These are phyloP conservation scores for Boletus bicolor DNA, from an alignment of 768 basidiomycete species.

Conservation along the genomic window DNA sequence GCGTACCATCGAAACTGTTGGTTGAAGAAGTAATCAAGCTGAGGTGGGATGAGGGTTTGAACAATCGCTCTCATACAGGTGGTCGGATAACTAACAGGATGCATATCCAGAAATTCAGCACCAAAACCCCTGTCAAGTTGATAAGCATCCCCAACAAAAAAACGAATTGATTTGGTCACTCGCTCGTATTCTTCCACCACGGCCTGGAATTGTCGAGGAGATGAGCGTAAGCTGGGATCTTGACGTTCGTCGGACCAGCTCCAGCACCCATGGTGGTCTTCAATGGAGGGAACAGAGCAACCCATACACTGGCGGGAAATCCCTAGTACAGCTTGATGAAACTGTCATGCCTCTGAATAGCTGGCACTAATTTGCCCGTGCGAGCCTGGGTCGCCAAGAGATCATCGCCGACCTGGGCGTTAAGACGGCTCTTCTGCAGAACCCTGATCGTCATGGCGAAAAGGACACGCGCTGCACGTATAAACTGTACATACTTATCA, in stretches of 20 bases:
- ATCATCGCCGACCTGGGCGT: neutral
- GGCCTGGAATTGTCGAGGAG: neutral
- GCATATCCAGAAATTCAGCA: constrained; percentile 3
- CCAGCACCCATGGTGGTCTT: neutral
- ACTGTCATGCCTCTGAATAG: neutral
- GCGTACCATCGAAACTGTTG: constrained; percentile 3
- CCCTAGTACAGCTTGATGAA: neutral
- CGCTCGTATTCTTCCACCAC: neutral
- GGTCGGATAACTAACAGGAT: neutral
- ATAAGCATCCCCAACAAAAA: neutral
- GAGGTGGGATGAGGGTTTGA: neutral
- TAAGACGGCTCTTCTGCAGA: neutral
- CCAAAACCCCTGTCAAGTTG: neutral
- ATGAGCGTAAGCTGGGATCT: neutral
- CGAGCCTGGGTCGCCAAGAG: neutral
- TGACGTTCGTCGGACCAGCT: neutral
- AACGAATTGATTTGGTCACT: neutral
- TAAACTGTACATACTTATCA: neutral
- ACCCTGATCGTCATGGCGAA: neutral
- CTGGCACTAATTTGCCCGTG: neutral
- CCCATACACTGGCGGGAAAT: no score
- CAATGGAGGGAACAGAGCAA: neutral
- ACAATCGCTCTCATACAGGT: no score
- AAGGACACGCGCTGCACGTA: neutral
- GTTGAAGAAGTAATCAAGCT: constrained; percentile 4